Evolutionary conservation across 768 basidiomycete species (phyloP), one percentile per base, ranked within the genome.

Genomic region (Suillus tomentosus): DNA sequence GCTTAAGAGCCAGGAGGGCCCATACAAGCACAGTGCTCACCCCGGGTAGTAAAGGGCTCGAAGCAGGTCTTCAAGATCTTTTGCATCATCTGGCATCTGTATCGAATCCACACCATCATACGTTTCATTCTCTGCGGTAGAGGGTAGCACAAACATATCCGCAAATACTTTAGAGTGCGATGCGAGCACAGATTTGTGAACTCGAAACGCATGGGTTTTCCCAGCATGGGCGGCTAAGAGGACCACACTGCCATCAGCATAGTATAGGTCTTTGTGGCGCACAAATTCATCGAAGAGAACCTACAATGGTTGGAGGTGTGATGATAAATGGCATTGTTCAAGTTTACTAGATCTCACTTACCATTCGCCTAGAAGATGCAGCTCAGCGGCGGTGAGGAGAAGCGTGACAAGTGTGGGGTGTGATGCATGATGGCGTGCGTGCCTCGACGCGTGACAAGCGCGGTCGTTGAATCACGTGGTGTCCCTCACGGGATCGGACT

Each of bases 391-490:
- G 27, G 31, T 15, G 17, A 19, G 19, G 50, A 15, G 17, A 24
- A 15, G 17, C 5, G 53, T 54, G 53, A 54, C 53, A 5, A 1
- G 51, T 51, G 31, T 19, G 31, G 53, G 34, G 53, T 61, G 66
- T 67, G 65, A n/a, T n/a, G n/a, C n/a, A n/a, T n/a, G n/a, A 67
- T 58, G 36, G 60, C 45, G 60, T 43, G 24, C 2, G 72, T 75
- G 68, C 73, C 72, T 0, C 31, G 37, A 68, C 74, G 74, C 74
- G 74, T 75, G 75, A 75, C 76, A 5, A 39, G 50, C 74, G 74
- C 74, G 74, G 68, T 75, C 74, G 74, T 75, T 75, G 68, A 75
- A 66, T 72, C 74, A 75, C 68, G 74, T 75, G 74, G 53, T 66
- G 43, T 64, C 64, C 66, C 48, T n/a, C 54, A 61, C 57, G 37